Base-by-base conservation (phyloP, 495 filamentous ascomycete species). In the Lophium mytilinum region DNA sequence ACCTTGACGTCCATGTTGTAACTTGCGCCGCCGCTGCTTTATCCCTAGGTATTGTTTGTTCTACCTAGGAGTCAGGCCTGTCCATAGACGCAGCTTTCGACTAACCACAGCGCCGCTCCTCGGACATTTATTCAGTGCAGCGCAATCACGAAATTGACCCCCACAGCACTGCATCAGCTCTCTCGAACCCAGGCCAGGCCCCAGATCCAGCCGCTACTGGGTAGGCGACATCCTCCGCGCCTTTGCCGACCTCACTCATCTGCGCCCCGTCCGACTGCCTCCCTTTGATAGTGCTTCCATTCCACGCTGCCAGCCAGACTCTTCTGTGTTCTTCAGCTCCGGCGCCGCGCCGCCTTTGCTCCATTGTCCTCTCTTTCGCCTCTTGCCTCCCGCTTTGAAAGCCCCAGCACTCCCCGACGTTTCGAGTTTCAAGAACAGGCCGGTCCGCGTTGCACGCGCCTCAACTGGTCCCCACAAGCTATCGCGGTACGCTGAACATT, bases 361-460 rank as follows among this genome's bases (percentile, higher is more conserved):
- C 46, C 53, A 57, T 56, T 60, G 53, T 52, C 57, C 53, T 36
- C 46, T 33, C 52, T 53, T 39, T 48, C 17, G 45, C 45, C 33
- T 19, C 45, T 48, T 41, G 37, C 49, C 53, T 34, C 30, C 53
- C 50, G 53, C 57, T 64, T 63, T 57, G 61, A 64, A 64, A 60
- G 57, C 57, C 56, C 53, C 47, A 57, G 5, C 51, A 49, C 39
- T 53, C 53, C 24, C 24, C 45, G 50, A 65, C 58, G 50, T 52
- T 58, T 50, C 58, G 54, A 58, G 62, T 65, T 65, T 65, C 62
- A 65, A 55, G 42, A 50, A 47, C 55, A 52, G 35, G 52, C 50
- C 34, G 39, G 42, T 45, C 34, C 41, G 46, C 55, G 55, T 46
- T 47, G 62, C 62, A 65, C 62, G 57, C 58, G 45, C 48, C 58